Evolutionary conservation across 2,329 filamentous ascomycete genomes (phyloP), one percentile per base, ranked within the genome.

Genomic region (Colletotrichum cordylinicola): DNA sequence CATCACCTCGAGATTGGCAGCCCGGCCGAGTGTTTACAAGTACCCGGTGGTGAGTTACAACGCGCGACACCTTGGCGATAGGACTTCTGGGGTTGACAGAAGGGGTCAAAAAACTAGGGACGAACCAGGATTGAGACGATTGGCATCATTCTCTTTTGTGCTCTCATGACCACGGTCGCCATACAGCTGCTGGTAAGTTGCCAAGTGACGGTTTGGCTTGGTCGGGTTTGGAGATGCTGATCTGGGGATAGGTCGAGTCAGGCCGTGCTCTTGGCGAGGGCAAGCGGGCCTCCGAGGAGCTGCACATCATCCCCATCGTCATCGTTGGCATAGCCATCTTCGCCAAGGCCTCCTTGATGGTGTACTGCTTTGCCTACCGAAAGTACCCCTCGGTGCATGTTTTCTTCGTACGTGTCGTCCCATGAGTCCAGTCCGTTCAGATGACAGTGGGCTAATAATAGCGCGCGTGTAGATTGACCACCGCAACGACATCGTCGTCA

Each of bases 81-180:
- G 8, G 6, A 12, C n/a, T 15, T 55, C 52, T 18, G n/a, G 52
- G 39, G 29, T 76, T 68, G 70, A 68, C 58, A 58, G 18, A 27
- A 10, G 33, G n/a, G 37, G 67, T 61, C 64, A 64, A 70, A 71
- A 68, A 70, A 52, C 21, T 78, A 88, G 85, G 91, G 90, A 56
- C 89, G 91, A 9, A 92, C 88, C 6, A 87, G 91, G 72, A 90
- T 93, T 70, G 91, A 93, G 83, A 92, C 91, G 4, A 87, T 93
- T 74, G 91, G 91, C 33, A 91, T 93, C 77, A 91, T 93, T 79
- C 88, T 93, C 61, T 93, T 93, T 82, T 92, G 91, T 77, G 90
- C 91, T 58, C 85, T 93, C 75, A 93, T 93, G 91, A 92, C 91
- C 3, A 93, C 91, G 0, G 91, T 93, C 5, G 91, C 92, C 64